A percentile compares a stretch with the other conserved stretches of the same genome.
phyloP scores from a whole-genome alignment of 2,329 filamentous ascomycete genomes.

The Cordyceps tenuipes region DNA sequence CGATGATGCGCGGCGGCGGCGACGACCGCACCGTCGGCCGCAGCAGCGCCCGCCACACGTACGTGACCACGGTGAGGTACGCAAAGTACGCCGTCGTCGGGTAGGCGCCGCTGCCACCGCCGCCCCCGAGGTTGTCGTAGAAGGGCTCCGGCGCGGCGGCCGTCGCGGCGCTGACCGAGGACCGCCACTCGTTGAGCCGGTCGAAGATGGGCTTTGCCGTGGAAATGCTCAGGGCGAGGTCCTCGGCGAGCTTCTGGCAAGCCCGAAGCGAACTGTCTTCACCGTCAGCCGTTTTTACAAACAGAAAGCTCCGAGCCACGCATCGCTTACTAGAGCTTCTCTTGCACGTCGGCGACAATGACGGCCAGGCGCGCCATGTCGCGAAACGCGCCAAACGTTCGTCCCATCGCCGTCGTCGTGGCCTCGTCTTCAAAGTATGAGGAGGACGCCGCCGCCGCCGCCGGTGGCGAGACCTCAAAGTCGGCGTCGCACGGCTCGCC shows the following conservation, averaged over 20 bases:
- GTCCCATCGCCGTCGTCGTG: background rate
- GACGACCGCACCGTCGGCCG: constrained; percentile 13
- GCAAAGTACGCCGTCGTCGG: constrained; percentile 14
- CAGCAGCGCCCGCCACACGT: constrained; percentile 14
- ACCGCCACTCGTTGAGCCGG: constrained; percentile 12
- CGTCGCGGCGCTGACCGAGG: background rate
- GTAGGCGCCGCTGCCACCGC: background rate
- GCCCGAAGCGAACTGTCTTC: constrained; percentile 9
- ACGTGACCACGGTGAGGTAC: constrained; percentile 13
- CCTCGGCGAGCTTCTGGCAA: constrained; percentile 12
- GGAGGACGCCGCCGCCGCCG: too few relatives aligned
- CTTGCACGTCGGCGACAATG: constrained; percentile 12
- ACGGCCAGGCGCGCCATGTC: constrained; percentile 12
- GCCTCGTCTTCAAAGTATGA: constrained; percentile 8
- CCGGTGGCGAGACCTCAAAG: constrained; percentile 4
- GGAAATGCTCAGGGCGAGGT: constrained; percentile 11
- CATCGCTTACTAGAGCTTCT: constrained; percentile 12
- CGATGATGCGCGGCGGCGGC: constrained; percentile 12
- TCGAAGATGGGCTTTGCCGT: constrained; percentile 12
- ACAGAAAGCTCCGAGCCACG: too few relatives aligned
- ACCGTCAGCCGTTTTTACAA: background rate
- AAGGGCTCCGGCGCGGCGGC: background rate
- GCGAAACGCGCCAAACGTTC: constrained; percentile 8
- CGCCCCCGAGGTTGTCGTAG: background rate
- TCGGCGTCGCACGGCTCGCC: constrained; percentile 9